phyloP scores from a whole-genome alignment of 805 yeast species.

The Scheffersomyces coipomensis region DNA sequence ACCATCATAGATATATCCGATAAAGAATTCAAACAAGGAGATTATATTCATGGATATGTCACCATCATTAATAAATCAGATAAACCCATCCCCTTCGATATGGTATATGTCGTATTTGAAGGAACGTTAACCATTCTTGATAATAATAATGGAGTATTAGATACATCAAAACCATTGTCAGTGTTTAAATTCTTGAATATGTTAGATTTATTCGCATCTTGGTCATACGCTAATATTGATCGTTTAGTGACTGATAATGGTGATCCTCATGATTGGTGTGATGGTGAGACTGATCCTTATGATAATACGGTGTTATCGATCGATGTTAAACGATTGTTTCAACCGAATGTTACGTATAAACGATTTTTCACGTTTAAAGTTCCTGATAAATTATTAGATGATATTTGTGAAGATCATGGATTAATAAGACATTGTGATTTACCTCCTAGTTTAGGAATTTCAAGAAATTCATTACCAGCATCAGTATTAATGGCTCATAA shows the following conservation, averaged over 20 bases:
- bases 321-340: slow-evolving; percentile 33
- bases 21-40: slow-evolving; percentile 39
- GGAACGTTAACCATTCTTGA: slow-evolving; percentile 30
- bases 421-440: slow-evolving; percentile 32
- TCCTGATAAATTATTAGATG: slow-evolving; percentile 41
- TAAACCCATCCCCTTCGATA: slow-evolving; percentile 38
- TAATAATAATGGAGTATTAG: slow-evolving; percentile 19
- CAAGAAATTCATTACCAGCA: slow-evolving; percentile 22
- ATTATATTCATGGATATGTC: slow-evolving; percentile 43
- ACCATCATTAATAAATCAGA: slow-evolving; percentile 30
- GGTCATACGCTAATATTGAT: slow-evolving; percentile 44
- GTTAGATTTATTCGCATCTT: slow-evolving; percentile 43
- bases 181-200: slow-evolving; percentile 41
- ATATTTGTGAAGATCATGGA: slow-evolving; percentile 35
- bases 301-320: slow-evolving; percentile 35
- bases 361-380: slow-evolving; percentile 40
- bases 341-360: slow-evolving; percentile 39
- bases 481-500: slow-evolving; percentile 22
- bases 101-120: slow-evolving; percentile 45
- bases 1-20: slow-evolving; percentile 29
- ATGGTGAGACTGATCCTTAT: slow-evolving; percentile 42
- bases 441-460: slow-evolving; percentile 37
- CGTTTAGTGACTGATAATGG: slow-evolving; percentile 37
- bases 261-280: slow-evolving; percentile 46
- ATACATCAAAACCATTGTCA: slow-evolving; percentile 23